Evolutionary conservation across 2,329 filamentous ascomycete species (phyloP).

Genomic region (Diaporthe sp.): DNA sequence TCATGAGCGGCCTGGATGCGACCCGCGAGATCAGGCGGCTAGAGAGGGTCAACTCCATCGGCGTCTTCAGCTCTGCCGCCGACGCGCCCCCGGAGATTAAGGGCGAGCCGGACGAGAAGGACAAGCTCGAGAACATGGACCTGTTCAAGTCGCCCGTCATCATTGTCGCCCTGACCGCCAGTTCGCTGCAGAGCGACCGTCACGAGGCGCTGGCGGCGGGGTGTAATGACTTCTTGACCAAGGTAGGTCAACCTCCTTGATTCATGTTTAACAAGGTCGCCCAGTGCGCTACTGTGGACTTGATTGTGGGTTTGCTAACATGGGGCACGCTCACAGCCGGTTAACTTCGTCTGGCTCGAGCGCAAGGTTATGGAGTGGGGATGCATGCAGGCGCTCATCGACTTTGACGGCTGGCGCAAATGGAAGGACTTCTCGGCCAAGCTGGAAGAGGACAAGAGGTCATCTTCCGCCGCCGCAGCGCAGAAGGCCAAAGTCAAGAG

Average conservation of each 20-base stretch:
- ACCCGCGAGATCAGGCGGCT: slow-evolving; percentile 94
- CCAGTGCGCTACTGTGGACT: neutral
- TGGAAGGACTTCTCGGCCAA: slow-evolving; percentile 87
- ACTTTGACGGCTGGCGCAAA: slow-evolving; percentile 97
- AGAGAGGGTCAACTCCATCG: slow-evolving; percentile 91
- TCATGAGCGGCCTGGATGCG: slow-evolving; percentile 96
- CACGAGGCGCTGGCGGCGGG: slow-evolving; percentile 95
- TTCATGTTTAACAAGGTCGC: neutral
- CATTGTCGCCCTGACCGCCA: slow-evolving; percentile 96
- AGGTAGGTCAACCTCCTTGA: slow-evolving; percentile 68
- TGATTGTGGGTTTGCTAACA: slow-evolving; percentile 41
- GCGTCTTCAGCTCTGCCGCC: slow-evolving; percentile 81
- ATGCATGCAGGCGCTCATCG: slow-evolving; percentile 98
- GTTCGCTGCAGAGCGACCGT: slow-evolving; percentile 92
- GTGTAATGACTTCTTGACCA: slow-evolving; percentile 98
- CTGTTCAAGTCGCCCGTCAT: slow-evolving; percentile 97
- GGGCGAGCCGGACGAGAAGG: slow-evolving; percentile 70
- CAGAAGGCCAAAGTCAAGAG: slow-evolving; percentile 41
- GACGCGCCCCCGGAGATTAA: slow-evolving; percentile 64
- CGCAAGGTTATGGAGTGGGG: slow-evolving; percentile 99
- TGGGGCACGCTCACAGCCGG: slow-evolving; percentile 75
- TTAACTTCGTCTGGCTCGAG: slow-evolving; percentile 97
- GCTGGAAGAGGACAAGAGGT: slow-evolving; percentile 43
- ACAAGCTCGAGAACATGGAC: slow-evolving; percentile 75
- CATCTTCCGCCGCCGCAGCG: slow-evolving; percentile 7